phyloP scores from a whole-genome alignment of 1,284 basidiomycete genomes.

The Leccinum pachyderme region DNA sequence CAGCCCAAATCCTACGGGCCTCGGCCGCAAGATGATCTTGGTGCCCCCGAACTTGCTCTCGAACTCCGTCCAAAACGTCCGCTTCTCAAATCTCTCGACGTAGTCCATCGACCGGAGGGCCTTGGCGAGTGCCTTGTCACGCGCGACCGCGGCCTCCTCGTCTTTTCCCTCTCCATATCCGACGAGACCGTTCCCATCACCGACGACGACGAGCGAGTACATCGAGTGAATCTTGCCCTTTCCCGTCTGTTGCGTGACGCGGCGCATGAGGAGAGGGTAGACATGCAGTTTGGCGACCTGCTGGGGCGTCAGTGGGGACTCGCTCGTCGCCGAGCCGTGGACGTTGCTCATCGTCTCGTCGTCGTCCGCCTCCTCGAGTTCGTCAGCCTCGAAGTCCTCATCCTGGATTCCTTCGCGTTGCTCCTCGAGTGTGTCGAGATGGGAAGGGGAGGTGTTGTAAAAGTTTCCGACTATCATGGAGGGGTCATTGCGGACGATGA shows the following conservation, averaged over 20 bases:
- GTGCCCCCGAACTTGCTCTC: conserved; percentile 85
- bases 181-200: conserved; percentile 85
- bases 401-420: conserved; percentile 5
- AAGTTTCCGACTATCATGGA: conserved; percentile 31
- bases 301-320: conserved; percentile 19
- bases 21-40: conserved; percentile 78
- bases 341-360: conserved; percentile 27
- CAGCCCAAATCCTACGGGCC: conserved; percentile 93
- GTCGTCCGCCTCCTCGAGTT: conserved; percentile 17
- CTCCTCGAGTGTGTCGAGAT: conserved; percentile 8
- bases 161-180: conserved; percentile 90
- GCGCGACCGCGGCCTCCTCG: conserved; percentile 55
- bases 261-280: conserved; percentile 57
- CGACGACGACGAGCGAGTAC: conserved; percentile 75
- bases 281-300: conserved; percentile 46
- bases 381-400: conserved; percentile 17
- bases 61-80: conserved; percentile 91
- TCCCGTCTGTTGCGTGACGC: conserved; percentile 79
- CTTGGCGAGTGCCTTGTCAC: conserved; percentile 65
- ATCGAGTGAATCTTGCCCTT: conserved; percentile 80
- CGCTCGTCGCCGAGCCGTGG: conserved; percentile 20
- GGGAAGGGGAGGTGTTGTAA: conserved; percentile 17
- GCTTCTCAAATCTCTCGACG: conserved; percentile 84
- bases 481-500: conserved; percentile 63
- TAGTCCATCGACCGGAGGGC: conserved; percentile 84